A percentile compares a stretch with the other conserved stretches of the same genome.
phyloP scores from a whole-genome alignment of 2,329 filamentous ascomycete species.

The Botrytis fragariae region DNA sequence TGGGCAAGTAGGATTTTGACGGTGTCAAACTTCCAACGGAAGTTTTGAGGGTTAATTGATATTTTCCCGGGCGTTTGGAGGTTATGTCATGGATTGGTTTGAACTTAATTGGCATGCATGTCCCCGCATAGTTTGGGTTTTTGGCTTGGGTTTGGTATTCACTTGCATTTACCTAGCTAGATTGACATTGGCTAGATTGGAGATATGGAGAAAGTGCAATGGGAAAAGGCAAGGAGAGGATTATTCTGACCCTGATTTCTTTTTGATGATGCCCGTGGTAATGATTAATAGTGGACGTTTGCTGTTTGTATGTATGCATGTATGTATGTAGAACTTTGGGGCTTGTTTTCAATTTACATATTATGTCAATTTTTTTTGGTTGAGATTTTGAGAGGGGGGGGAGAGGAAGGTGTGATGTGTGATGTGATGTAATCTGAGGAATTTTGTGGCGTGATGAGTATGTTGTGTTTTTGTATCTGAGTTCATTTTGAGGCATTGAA shows the following conservation, averaged over 20 bases:
- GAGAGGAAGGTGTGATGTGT: neutral
- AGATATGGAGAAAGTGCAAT: neutral
- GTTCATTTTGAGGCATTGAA: neutral
- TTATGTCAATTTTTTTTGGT: neutral
- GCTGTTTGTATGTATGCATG: neutral
- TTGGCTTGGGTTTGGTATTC: neutral
- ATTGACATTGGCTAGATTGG: conserved; percentile 13
- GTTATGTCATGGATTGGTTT: conserved; percentile 3
- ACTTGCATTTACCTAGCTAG: conserved; percentile 9
- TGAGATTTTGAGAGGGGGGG: neutral
- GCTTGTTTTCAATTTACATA: neutral
- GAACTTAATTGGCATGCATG: conserved; percentile 10
- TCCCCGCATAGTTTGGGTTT: neutral
- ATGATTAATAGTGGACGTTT: conserved; percentile 15
- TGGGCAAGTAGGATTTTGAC: neutral
- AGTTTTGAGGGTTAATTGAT: neutral
- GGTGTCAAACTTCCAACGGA: neutral
- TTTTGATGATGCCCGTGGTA: neutral
- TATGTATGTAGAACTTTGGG: neutral
- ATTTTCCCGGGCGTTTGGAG: neutral
- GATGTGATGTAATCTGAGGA: neutral
- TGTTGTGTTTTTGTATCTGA: neutral
- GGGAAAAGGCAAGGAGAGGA: neutral
- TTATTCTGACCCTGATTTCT: neutral
- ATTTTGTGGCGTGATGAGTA: neutral